Conservation (phyloP, 352 stramenopile species). For the Thraustotheca clavata region DNA sequence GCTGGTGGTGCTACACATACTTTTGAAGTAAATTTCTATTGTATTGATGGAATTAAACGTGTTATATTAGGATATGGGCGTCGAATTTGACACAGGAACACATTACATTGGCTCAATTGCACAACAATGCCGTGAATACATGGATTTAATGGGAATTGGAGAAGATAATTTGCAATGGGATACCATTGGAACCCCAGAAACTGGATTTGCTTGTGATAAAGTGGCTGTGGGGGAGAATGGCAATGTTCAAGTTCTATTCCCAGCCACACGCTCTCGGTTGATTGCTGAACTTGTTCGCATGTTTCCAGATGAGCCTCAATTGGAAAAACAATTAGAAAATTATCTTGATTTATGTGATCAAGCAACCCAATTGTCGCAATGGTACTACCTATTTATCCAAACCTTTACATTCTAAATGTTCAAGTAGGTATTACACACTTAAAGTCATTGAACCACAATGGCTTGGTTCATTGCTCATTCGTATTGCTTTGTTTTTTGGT, state of each 20-base stretch:
- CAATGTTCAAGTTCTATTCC: constrained; percentile 21
- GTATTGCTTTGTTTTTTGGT: constrained; percentile 20
- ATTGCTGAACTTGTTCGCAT: constrained; percentile 22
- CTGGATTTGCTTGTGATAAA: constrained; percentile 25
- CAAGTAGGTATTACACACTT: neutral
- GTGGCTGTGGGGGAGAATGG: constrained; percentile 22
- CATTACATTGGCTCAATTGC: constrained; percentile 35
- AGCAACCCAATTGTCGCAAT: neutral
- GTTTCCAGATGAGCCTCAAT: constrained; percentile 24
- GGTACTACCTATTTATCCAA: too few species aligned
- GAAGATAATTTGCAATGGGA: constrained; percentile 22
- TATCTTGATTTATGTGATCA: constrained; percentile 20
- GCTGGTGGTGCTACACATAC: constrained; percentile 30
- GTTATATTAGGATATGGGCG: constrained; percentile 6
- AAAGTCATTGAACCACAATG: constrained; percentile 4
- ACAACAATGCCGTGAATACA: constrained; percentile 23
- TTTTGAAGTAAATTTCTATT: constrained; percentile 30
- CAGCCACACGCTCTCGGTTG: constrained; percentile 15
- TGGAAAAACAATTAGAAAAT: constrained; percentile 24
- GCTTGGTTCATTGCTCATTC: neutral
- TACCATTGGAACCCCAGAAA: constrained; percentile 24
- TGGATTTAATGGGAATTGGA: constrained; percentile 25
- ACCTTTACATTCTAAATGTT: too few species aligned
- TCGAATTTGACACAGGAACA: constrained; percentile 41
- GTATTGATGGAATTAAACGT: neutral